Base-by-base conservation (phyloP, 768 basidiomycete genomes). In the Mycena sanguinolenta region DNA sequence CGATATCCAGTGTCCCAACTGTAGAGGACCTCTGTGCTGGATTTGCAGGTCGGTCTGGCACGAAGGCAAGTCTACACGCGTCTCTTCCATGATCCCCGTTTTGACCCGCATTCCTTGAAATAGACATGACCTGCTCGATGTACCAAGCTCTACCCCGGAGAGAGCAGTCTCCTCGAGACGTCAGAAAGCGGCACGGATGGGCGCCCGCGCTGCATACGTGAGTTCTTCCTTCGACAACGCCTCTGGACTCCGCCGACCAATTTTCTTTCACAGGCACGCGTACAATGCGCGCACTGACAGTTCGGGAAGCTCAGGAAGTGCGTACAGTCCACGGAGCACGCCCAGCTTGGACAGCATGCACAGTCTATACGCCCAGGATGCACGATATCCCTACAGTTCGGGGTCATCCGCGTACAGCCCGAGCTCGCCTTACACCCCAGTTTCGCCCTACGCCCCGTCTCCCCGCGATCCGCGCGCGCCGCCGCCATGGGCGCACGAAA, bases 31-130 rank as follows among this genome's bases (percentile, higher is more conserved):
- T 2, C 28, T 75, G 19, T 75, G 75, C 62, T 70, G 58, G 49
- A 36, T 38, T 6, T 75, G 75, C 55, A 72, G 67, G 52, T 58
- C 55, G 2, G 38, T 65, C 17, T 75, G 75, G 75, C 75, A 75
- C 42, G 63, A 72, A 52, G 58, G 75, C 74, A 1, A 30, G 25
- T 32, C 25, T 46, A 12, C 39, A n/a, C n/a, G n/a, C n/a, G 39
- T 39, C 23, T 53, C 32, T 19, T 57, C n/a, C n/a, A 9, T 9
- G 9, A 25, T n/a, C 17, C 12, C 23, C n/a, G 2, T 34, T 28
- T n/a, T 46, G 59, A 52, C 34, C 32, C 7, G 3, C 9, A 34
- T 34, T 34, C 10, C 0, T 42, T 49, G 1, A 38, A 14, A 12
- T 50, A 74, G 73, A 66, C 46, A 27, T 74, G 50, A 72, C 73